A percentile compares a stretch with the other conserved stretches of the same genome.
These are phyloP conservation scores for Aquilaria malaccensis DNA, from an alignment of 345 rosid genomes.

Conservation along the genomic window DNA sequence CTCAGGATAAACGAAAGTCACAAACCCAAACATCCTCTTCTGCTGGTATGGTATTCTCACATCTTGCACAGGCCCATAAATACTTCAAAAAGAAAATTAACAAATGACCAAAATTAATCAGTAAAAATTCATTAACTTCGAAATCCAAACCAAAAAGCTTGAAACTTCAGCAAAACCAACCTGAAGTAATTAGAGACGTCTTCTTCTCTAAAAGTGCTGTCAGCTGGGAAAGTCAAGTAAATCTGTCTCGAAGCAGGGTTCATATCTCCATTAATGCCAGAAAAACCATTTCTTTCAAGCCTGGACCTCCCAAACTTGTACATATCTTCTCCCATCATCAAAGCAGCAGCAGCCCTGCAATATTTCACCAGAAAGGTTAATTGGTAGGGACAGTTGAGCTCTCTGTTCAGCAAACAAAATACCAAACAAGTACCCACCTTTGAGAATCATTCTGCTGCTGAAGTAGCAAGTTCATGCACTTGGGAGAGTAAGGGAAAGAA, in stretches of 20 bases:
- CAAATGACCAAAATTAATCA: background rate
- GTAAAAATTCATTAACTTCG: too few species aligned
- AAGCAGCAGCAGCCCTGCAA: conserved; percentile 48
- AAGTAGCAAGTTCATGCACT: conserved; percentile 48
- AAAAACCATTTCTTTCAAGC: conserved; percentile 65
- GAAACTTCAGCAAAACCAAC: conserved; percentile 24
- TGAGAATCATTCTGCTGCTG: conserved; percentile 62
- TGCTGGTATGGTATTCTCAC: conserved; percentile 95
- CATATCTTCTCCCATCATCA: conserved; percentile 65
- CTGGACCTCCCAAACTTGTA: conserved; percentile 66
- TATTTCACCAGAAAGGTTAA: background rate
- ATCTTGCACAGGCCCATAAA: conserved; percentile 94
- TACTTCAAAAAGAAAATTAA: conserved; percentile 27
- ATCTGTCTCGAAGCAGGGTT: conserved; percentile 95
- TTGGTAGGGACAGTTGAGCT: background rate
- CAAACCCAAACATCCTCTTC: conserved; percentile 97
- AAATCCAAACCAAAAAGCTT: background rate
- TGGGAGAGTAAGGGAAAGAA: conserved; percentile 62
- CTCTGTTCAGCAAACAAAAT: background rate
- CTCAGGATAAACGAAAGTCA: conserved; percentile 80
- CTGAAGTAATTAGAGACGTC: conserved; percentile 90
- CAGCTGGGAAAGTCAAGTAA: conserved; percentile 95
- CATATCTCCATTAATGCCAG: conserved; percentile 31
- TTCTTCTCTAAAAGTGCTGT: conserved; percentile 87
- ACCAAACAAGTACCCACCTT: conserved; percentile 32